Evolutionary conservation across 345 rosid genomes (phyloP).

Genomic region (Camelina laxa): DNA sequence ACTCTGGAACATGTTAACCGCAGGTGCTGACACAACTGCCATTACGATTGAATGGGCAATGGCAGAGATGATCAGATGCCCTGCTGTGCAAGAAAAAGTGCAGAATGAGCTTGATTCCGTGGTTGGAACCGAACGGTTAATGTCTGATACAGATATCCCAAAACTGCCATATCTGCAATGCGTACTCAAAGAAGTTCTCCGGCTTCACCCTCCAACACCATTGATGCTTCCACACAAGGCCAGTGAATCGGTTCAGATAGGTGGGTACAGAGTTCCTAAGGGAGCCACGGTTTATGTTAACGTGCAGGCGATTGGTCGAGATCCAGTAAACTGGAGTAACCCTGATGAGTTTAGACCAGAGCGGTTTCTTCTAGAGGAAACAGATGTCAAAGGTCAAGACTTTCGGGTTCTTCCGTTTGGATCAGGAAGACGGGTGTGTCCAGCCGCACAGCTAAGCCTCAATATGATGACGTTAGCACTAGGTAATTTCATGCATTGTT

Average conservation of each 20-base stretch:
- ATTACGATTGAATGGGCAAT: conserved; percentile 56
- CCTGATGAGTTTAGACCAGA: conserved; percentile 51
- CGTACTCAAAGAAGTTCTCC: conserved; percentile 47
- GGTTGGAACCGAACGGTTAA: conserved; percentile 45
- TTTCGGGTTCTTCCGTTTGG: conserved; percentile 57
- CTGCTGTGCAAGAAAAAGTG: conserved; percentile 7
- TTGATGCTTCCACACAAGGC: conserved; percentile 60
- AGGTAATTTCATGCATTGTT: conserved; percentile 50
- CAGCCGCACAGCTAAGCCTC: conserved; percentile 53
- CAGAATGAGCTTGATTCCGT: conserved; percentile 48
- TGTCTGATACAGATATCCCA: conserved; percentile 46
- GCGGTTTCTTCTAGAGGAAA: conserved; percentile 48
- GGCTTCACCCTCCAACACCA: conserved; percentile 59
- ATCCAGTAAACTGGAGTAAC: conserved; percentile 46
- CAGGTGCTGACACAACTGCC: conserved; percentile 55
- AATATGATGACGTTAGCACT: conserved; percentile 47
- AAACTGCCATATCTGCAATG: conserved; percentile 49
- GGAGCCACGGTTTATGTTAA: conserved; percentile 48
- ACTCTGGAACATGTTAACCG: conserved; percentile 59
- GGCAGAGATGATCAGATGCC: conserved; percentile 52
- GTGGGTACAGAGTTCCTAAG: conserved; percentile 50
- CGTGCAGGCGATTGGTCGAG: conserved; percentile 49
- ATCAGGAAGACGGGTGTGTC: conserved; percentile 54
- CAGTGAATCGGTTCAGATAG: conserved; percentile 40
- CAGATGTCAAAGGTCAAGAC: conserved; percentile 54